phyloP scores from a whole-genome alignment of 2,329 filamentous ascomycete genomes.

The Xylariaceae sp. region DNA sequence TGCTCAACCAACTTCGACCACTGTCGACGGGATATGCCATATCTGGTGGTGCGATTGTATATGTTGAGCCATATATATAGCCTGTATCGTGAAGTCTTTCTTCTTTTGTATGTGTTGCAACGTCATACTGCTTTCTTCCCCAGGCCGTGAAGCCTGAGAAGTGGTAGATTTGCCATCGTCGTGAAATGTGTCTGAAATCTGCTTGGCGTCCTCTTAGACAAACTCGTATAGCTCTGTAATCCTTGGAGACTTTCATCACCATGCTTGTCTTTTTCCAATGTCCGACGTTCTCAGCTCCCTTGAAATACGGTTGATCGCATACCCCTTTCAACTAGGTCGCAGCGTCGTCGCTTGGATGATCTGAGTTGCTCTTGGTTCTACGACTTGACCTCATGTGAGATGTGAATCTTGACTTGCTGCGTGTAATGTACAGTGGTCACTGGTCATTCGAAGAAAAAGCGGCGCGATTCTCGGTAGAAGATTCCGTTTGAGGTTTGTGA shows the following conservation, averaged over 20 bases:
- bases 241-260: not conserved
- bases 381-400: no score
- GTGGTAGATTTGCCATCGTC: not conserved
- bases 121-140: not conserved
- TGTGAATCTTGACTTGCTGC: no score
- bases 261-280: not conserved
- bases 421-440: no score
- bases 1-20: not conserved
- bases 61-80: not conserved
- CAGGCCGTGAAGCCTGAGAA: not conserved
- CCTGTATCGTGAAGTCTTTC: not conserved
- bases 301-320: not conserved
- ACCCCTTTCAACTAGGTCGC: not conserved
- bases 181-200: not conserved
- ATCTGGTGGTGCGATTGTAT: not conserved
- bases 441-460: no score
- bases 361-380: no score
- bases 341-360: no score
- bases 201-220: not conserved
- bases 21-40: not conserved
- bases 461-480: no score
- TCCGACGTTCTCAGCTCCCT: no score
- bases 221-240: not conserved
- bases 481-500: no score
- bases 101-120: not conserved